These are phyloP conservation scores for Musa acuminata DNA, from an alignment of 176 grass and related monocot species.

Conservation along the genomic window DNA sequence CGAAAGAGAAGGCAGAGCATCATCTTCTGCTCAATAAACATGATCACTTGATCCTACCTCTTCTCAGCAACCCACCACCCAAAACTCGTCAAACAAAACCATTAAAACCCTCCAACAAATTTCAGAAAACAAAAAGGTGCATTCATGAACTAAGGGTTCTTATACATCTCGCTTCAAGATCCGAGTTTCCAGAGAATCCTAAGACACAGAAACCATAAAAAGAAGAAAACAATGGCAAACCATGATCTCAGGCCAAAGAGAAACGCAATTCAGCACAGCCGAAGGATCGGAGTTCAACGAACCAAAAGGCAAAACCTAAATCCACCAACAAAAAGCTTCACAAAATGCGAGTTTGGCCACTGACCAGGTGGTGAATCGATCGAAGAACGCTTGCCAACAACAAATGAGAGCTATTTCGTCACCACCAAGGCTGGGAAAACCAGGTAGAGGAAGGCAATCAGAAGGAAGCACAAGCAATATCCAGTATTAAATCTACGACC, in stretches of 20 bases:
- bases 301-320: neutral
- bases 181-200: neutral
- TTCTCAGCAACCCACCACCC: neutral
- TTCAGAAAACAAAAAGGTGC: neutral
- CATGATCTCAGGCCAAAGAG: neutral
- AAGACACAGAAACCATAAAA: neutral
- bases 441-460: neutral
- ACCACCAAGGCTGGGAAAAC: neutral
- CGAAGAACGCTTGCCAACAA: neutral
- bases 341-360: neutral
- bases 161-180: neutral
- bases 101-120: neutral
- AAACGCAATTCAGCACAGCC: neutral
- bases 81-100: neutral
- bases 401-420: neutral
- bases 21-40: neutral
- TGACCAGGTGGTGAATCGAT: neutral
- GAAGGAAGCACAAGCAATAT: neutral
- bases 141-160: neutral
- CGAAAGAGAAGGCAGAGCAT: neutral
- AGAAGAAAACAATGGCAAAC: neutral
- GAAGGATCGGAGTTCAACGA: neutral
- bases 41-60: neutral
- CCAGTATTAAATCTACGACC: neutral
- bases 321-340: neutral